Base-by-base conservation (phyloP, 2,329 filamentous ascomycete genomes). In the Colletotrichum shisoi region DNA sequence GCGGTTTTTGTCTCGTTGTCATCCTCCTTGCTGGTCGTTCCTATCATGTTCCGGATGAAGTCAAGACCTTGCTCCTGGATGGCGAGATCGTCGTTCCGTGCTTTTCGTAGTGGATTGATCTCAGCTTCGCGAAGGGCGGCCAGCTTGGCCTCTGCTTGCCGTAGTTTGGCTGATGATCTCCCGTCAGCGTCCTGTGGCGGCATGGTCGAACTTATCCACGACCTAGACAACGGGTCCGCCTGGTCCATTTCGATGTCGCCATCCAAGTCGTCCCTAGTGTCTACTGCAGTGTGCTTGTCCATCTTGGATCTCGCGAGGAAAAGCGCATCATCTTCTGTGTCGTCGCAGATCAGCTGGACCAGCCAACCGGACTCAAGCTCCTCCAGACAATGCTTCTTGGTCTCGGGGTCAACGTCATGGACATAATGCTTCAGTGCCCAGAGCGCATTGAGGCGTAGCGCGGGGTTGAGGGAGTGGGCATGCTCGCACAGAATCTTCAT, bases 371-470 rank as follows among this genome's bases (percentile, higher is more conserved):
- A 86, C 9, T 89, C 89, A 4, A 98, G 83, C 73, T 91, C 88
- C 57, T 94, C 88, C 13, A 98, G 80, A 67, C 92, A 92, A 54
- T 86, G 85, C 73, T 90, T 90, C 78, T 95, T 96, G 71, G 91
- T 81, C 13, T 90, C 85, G 51, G 90, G 88, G 19, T 85, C 85
- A 6, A 91, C 87, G 24, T 88, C 89, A 70, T 91, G 85, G 3
- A 96, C 90, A 57, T 97, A 85, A 78, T 98, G 93, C 75, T 98
- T 98, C 65, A 99, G 81, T 6, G 93, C 93, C 94, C 95, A 99
- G 1, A 99, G 79, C 24, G 94, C 93, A 72, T 95, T 93, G 31
- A 96, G 83, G 27, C 93, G 88, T 60, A 98, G 82, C 53, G 89
- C 87, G n/a, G 91, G 86, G 73, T 94, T 91, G 53, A 86, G 84